Base-by-base conservation (phyloP, 1,139 yeast genomes). In the Suhomyces anneliseae region DNA sequence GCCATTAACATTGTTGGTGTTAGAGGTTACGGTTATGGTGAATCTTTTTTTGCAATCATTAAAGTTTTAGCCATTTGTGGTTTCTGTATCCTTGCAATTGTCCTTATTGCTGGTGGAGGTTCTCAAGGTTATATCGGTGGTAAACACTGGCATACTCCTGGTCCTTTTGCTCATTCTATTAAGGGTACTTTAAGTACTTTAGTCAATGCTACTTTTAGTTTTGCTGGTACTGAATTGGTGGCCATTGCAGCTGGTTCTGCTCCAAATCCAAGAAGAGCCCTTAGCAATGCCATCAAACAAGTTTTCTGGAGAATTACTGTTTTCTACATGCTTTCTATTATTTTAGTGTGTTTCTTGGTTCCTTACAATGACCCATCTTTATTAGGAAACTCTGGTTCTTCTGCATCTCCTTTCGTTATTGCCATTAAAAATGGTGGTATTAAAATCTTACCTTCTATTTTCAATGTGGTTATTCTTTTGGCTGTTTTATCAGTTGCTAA, bases 401-500 rank as follows among this genome's bases (percentile, higher is more conserved):
- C 72, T 37, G 54, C 55, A 6, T 54, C 57, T 2, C 57, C 57
- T 1, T 54, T 54, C 39, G 57, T 54, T 11, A 44, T 54, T 36
- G 55, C 54, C 32, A 51, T 54, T 15, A 39, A 61, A 36, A 65
- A 64, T 43, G 65, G 69, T n/a, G 70, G 71, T 8, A 59, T 67
- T 43, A 58, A 56, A 43, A 64, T 60, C 0, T 58, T 69, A 39
- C 73, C 72, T 8, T 65, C 69, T 15, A 62, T 68, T 27, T 62
- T 69, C 57, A 69, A 69, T 47, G 72, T 57, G 4, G 68, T 67
- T 12, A 68, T 68, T 34, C 55, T 69, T 45, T 50, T 68, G 27
- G 59, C 72, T 1, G 67, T 67, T 32, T 56, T 69, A 32, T 67
- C 72, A 6, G 72, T 68, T 29, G 72, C 68, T 9, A 66, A 68